phyloP scores from a whole-genome alignment of 305 asterid genomes.

The Plantago coronopus region DNA sequence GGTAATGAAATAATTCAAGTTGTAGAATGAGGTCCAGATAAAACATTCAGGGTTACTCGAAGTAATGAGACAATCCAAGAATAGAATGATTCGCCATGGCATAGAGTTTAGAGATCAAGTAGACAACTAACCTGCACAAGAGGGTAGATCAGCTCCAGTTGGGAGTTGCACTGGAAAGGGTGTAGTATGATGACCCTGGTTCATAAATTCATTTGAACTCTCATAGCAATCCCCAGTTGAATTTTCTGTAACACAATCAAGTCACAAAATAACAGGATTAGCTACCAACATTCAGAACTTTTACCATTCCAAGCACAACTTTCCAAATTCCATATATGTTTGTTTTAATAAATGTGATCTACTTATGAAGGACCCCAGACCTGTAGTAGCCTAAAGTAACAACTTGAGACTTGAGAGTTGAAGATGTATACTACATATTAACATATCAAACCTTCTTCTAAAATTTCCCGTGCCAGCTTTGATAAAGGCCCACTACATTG shows the following conservation, averaged over 20 bases:
- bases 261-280: conserved; percentile 23
- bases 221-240: conserved; percentile 49
- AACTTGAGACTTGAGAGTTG: not conserved
- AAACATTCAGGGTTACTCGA: not conserved
- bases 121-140: conserved; percentile 67
- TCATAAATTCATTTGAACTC: conserved; percentile 58
- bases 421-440: not conserved
- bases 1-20: not conserved
- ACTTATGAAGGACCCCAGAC: not conserved
- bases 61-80: too few relatives aligned
- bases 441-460: conserved; percentile 58
- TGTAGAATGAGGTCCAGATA: not conserved
- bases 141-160: conserved; percentile 85
- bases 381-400: not conserved
- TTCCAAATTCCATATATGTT: not conserved
- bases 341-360: not conserved
- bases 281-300: not conserved
- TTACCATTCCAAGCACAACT: not conserved
- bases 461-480: conserved; percentile 66
- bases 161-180: conserved; percentile 89
- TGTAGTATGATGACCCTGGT: conserved; percentile 46
- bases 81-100: too few relatives aligned
- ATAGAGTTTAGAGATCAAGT: conserved; percentile 8
- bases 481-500: conserved; percentile 64
- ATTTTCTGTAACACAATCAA: conserved; percentile 42